Percentiles rank a stretch among this genome's conserved stretches.
phyloP scores from a whole-genome alignment of 331 rosid genomes.

The Prunus yedoensis region DNA sequence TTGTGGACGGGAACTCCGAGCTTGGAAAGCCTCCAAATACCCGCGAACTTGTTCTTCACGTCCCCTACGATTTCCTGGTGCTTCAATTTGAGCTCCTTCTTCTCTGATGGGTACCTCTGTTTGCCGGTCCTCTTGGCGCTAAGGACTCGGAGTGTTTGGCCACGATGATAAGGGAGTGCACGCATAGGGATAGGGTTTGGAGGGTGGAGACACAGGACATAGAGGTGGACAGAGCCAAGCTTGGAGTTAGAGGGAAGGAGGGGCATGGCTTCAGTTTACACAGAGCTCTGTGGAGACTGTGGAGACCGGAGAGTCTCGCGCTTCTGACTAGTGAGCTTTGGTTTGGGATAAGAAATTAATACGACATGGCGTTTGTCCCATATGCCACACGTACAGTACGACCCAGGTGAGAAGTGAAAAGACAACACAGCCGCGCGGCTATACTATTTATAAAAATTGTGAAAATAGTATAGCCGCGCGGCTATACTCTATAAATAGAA shows the following conservation, averaged over 20 bases:
- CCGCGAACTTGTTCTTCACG: conserved; percentile 45
- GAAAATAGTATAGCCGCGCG: too few relatives aligned
- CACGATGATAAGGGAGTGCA: conserved; percentile 4
- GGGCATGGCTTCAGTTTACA: conserved; percentile 18
- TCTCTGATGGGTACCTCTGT: conserved; percentile 81
- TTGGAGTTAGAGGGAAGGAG: conserved; percentile 34
- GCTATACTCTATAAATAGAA: too few relatives aligned
- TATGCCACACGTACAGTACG: too few relatives aligned
- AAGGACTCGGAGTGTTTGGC: conserved; percentile 29
- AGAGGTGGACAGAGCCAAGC: conserved; percentile 29
- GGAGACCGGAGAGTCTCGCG: neutral
- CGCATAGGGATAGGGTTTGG: conserved; percentile 19
- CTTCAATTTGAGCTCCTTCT: conserved; percentile 58
- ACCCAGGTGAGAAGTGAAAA: too few relatives aligned
- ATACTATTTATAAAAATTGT: too few relatives aligned
- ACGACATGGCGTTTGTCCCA: neutral
- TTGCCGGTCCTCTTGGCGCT: conserved; percentile 66
- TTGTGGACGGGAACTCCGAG: conserved; percentile 58
- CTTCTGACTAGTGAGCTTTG: neutral
- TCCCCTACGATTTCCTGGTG: conserved; percentile 37
- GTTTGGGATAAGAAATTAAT: neutral
- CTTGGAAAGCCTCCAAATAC: conserved; percentile 70
- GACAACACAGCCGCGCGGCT: too few relatives aligned
- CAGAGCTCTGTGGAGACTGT: too few relatives aligned
- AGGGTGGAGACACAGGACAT: conserved; percentile 25